Base-by-base conservation (phyloP, 164 flowering plant species). In the Chloranthus sessilifolius region DNA sequence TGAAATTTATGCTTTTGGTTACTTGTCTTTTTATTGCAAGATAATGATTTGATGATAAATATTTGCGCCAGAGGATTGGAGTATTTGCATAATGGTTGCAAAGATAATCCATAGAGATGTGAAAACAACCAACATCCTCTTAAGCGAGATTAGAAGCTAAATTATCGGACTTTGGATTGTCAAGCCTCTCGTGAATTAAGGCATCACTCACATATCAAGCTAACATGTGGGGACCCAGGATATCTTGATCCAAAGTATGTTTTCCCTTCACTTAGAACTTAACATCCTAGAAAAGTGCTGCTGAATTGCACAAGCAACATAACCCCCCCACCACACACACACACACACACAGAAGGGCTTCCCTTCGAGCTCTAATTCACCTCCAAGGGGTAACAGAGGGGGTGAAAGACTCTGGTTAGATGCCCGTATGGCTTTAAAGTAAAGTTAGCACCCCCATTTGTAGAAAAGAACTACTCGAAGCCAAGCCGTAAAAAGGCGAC, bases 221-320 rank as follows among this genome's bases (percentile, higher is more conserved):
- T 4, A 17, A 25, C 1, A 17, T 24, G 40, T n/a, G 53, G 53
- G 16, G 35, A 40, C n/a, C 27, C 24, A 5, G 53, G 53, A 0
- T 49, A 49, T 34, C 28, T 49, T 31, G 53, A 49, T 34, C 53
- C 53, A 9, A 41, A 49, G 53, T 49, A 49, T 19, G 53, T 33
- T 15, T 28, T 28, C 10, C 15, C 12, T 25, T 2, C 10, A 7
- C 21, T 2, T n/a, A n/a, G n/a, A n/a, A n/a, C n/a, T n/a, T n/a
- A n/a, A n/a, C n/a, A n/a, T n/a, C n/a, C n/a, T n/a, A n/a, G n/a
- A n/a, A n/a, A n/a, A n/a, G n/a, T n/a, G n/a, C n/a, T n/a, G n/a
- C n/a, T n/a, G n/a, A n/a, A n/a, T n/a, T n/a, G n/a, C n/a, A n/a
- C n/a, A n/a, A n/a, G n/a, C n/a, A n/a, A n/a, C n/a, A n/a, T n/a